Evolutionary conservation across 768 basidiomycete species (phyloP).

Genomic region (Macrocybe gigantea): DNA sequence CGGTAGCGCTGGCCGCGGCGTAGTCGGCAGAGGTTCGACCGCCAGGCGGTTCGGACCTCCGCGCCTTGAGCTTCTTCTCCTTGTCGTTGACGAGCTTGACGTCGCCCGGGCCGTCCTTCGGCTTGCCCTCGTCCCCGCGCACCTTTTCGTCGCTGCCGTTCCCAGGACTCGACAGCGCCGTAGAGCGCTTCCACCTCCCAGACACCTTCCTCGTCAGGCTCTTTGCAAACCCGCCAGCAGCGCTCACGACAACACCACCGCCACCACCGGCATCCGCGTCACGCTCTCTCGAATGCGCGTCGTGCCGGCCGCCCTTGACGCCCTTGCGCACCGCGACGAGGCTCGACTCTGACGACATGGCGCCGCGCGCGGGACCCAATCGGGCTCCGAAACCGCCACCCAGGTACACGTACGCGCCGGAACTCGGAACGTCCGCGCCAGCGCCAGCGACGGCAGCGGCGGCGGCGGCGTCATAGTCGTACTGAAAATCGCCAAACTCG

Average conservation of each 20-base stretch:
- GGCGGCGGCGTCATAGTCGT: neutral
- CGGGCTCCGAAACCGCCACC: too few relatives aligned
- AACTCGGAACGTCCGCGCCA: neutral
- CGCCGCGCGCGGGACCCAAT: too few relatives aligned
- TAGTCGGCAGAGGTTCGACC: constrained; percentile 8
- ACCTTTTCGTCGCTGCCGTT: constrained; percentile 11
- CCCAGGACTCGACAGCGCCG: too few relatives aligned
- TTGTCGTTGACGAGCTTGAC: constrained; percentile 18
- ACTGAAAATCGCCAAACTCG: too few relatives aligned
- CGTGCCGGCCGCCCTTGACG: too few relatives aligned
- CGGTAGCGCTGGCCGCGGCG: constrained; percentile 14
- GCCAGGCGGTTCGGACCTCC: neutral
- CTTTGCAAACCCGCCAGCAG: constrained; percentile 12
- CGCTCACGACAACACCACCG: constrained; percentile 7
- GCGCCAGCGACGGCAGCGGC: neutral
- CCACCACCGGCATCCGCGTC: neutral
- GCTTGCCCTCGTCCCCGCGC: constrained; percentile 1
- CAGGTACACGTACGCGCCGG: too few relatives aligned
- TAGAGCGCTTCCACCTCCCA: constrained; percentile 20
- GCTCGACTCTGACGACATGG: too few relatives aligned
- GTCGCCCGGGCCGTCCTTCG: neutral
- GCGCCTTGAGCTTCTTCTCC: neutral
- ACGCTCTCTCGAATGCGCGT: too few relatives aligned
- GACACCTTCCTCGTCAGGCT: constrained; percentile 30
- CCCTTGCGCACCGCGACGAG: too few relatives aligned